Percentiles rank a stretch among this genome's conserved stretches.
These are phyloP conservation scores for Wallemia hederae DNA, from an alignment of 1,284 basidiomycete genomes.

Conservation along the genomic window DNA sequence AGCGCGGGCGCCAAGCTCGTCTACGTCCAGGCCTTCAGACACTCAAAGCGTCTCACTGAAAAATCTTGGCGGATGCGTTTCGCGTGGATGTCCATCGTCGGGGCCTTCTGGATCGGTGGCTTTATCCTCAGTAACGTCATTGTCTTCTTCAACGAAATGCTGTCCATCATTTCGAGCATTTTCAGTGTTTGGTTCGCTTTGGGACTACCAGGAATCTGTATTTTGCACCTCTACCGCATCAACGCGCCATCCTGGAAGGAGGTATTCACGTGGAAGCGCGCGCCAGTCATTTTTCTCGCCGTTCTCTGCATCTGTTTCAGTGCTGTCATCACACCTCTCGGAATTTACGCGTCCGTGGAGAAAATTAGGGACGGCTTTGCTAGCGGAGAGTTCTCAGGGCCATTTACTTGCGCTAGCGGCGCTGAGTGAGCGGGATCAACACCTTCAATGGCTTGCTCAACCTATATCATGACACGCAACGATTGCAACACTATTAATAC, in stretches of 20 bases:
- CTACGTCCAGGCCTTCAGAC: slow-evolving; percentile 11
- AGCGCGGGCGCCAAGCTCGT: slow-evolving; percentile 15
- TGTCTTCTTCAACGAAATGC: slow-evolving; percentile 16
- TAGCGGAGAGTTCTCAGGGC: slow-evolving; percentile 11
- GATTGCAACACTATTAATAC: no score
- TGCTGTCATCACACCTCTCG: slow-evolving; percentile 13
- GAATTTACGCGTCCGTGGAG: slow-evolving; percentile 13
- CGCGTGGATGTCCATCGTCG: slow-evolving; percentile 12
- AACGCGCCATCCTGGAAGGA: slow-evolving; percentile 5
- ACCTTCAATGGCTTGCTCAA: not conserved
- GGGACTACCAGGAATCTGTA: slow-evolving; percentile 13
- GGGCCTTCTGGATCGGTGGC: slow-evolving; percentile 12
- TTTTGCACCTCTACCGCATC: slow-evolving; percentile 9
- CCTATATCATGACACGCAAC: not conserved
- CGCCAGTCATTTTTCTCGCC: slow-evolving; percentile 7
- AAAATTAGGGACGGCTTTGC: slow-evolving; percentile 13
- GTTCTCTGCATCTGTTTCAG: slow-evolving; percentile 7
- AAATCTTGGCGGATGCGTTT: slow-evolving; percentile 10
- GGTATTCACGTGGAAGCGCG: slow-evolving; percentile 4
- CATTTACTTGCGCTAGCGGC: slow-evolving; percentile 15
- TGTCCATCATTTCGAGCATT: slow-evolving; percentile 14
- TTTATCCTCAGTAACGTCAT: slow-evolving; percentile 14
- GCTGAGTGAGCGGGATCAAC: no score
- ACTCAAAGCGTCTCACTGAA: slow-evolving; percentile 11
- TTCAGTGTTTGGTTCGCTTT: slow-evolving; percentile 15